Evolutionary conservation across 2,329 filamentous ascomycete species (phyloP), one percentile per base, ranked within the genome.

Genomic region (Erysiphe pulchra): DNA sequence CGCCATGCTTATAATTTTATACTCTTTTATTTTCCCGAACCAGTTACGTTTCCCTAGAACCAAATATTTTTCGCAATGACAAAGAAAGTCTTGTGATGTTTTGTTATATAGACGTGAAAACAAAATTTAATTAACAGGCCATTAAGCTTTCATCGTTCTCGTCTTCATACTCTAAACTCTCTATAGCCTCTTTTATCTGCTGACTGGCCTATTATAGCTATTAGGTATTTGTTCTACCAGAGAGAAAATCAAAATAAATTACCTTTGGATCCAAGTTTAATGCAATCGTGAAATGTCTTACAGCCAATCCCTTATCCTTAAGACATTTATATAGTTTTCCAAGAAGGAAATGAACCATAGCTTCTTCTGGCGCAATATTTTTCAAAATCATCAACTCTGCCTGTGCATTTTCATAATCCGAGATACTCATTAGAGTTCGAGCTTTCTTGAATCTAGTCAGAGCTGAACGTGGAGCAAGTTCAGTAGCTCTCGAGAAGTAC

Each of bases 241-340:
- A 40, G 30, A 13, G 20, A 17, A 17, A 38, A 49, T 41, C 42
- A 40, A 32, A 3, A 11, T 9, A 16, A 59, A 68, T 58, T 67
- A 92, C 87, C 77, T 95, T 95, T 30, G 87, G 90, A 66, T 98
- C 90, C 56, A 98, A 65, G 61, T 93, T 93, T 57, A 95, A 66
- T 16, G 90, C 90, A 60, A 86, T 87, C 7, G 90, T 98, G 59
- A 92, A 92, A 60, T 94, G 84, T 48, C 80, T 77, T 48, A 98
- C 81, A n/a, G 90, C 86, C 54, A 76, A 70, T 49, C 76, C 75
- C 59, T 76, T 80, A 55, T 83, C 73, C 53, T 75, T 75, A 55
- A 82, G 67, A 46, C 66, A 69, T 61, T 80, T 80, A 63, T 85
- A 84, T 50, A 85, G 70, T 58, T 83, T 82, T 17, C 86, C 92